These are phyloP conservation scores for Metschnikowia drakensbergensis DNA, from an alignment of 805 yeast genomes.

Conservation along the genomic window DNA sequence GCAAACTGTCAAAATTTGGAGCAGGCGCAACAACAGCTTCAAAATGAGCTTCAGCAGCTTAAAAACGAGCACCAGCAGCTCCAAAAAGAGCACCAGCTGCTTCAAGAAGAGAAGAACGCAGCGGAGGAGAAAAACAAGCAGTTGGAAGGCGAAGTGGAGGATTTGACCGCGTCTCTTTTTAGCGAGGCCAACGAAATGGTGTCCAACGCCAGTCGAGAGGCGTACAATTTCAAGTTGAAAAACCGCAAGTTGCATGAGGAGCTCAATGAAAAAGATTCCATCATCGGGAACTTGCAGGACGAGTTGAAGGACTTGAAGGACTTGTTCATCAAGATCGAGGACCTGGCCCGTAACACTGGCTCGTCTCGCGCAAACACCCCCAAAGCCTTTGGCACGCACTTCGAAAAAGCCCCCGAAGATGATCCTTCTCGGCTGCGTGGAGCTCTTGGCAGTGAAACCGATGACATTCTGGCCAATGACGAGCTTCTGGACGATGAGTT, in stretches of 20 bases:
- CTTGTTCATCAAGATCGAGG: slow-evolving; percentile 54
- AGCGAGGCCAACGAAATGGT: slow-evolving; percentile 87
- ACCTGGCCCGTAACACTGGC: slow-evolving; percentile 22
- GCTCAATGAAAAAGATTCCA: slow-evolving; percentile 62
- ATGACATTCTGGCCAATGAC: neutral
- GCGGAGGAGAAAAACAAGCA: slow-evolving; percentile 60
- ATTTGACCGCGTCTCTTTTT: slow-evolving; percentile 69
- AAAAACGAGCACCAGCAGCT: slow-evolving; percentile 31
- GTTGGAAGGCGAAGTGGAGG: slow-evolving; percentile 73
- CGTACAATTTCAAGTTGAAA: slow-evolving; percentile 54
- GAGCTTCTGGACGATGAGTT: slow-evolving; percentile 6
- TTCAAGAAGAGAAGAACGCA: slow-evolving; percentile 33
- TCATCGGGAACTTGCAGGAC: slow-evolving; percentile 59
- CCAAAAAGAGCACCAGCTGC: slow-evolving; percentile 19
- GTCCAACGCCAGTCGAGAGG: slow-evolving; percentile 67
- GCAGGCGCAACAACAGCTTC: slow-evolving; percentile 18
- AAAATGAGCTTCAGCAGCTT: slow-evolving; percentile 22
- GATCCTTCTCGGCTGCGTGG: neutral
- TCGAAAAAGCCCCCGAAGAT: neutral
- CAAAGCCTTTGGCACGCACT: neutral
- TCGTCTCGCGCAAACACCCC: slow-evolving; percentile 16
- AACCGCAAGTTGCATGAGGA: slow-evolving; percentile 52
- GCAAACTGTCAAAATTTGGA: neutral
- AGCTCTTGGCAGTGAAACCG: neutral
- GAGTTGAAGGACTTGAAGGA: slow-evolving; percentile 67